phyloP scores from a whole-genome alignment of 1,284 basidiomycete genomes.

The Apiotrichum laibachii region DNA sequence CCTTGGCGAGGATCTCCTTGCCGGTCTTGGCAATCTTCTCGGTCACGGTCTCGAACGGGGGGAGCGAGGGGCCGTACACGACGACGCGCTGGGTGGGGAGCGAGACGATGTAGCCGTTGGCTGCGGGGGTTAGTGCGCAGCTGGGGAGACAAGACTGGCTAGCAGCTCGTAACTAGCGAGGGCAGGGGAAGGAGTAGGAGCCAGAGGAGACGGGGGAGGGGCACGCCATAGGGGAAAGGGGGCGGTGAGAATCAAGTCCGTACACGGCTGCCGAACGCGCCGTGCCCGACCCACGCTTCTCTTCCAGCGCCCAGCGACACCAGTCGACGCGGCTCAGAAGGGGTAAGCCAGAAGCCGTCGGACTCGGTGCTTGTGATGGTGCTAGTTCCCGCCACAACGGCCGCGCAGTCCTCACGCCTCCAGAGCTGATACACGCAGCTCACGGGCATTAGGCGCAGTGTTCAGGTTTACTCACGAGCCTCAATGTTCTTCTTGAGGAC shows the following conservation, averaged over 20 bases:
- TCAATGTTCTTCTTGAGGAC: conserved; percentile 49
- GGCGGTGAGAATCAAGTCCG: background rate
- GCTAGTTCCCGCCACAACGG: no score
- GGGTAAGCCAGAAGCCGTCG: no score
- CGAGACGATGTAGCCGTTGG: conserved; percentile 46
- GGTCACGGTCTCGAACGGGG: conserved; percentile 42
- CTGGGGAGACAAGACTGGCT: no score
- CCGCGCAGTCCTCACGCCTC: no score
- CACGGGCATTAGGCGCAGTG: no score
- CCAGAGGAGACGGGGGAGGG: background rate
- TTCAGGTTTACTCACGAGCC: conserved; percentile 37
- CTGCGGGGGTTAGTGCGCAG: conserved; percentile 17
- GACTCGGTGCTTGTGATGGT: no score
- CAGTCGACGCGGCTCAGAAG: no score
- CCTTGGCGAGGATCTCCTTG: conserved; percentile 41
- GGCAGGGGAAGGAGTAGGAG: conserved; percentile 2
- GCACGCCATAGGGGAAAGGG: background rate
- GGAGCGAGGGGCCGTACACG: conserved; percentile 47
- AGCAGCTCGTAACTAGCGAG: no score
- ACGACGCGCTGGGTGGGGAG: conserved; percentile 44
- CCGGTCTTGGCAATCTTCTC: conserved; percentile 51
- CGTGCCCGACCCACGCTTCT: no score
- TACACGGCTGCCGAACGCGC: no score
- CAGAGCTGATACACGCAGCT: background rate
- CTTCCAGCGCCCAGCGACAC: no score